A percentile compares a stretch with the other conserved stretches of the same genome.
Conservation (phyloP, 768 basidiomycete genomes). For the Suillus lakei region DNA sequence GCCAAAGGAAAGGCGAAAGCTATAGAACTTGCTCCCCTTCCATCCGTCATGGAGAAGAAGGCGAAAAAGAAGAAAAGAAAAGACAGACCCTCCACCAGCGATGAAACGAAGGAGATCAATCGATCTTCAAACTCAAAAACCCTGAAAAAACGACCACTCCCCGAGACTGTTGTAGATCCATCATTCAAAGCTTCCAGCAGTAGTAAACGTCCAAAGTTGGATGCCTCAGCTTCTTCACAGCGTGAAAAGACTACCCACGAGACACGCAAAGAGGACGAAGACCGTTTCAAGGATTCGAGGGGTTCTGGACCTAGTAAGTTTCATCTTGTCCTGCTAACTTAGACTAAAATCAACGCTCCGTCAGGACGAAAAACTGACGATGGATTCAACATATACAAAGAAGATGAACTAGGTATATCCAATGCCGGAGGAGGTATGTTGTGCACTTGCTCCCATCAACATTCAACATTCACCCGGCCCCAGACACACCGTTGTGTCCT, state of each 20-base stretch:
- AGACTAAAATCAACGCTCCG: slow-evolving; percentile 17
- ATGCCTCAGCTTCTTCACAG: slow-evolving; percentile 15
- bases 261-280: slow-evolving; percentile 39
- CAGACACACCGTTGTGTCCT: slow-evolving; percentile 85
- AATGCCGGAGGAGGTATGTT: slow-evolving; percentile 73
- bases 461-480: slow-evolving; percentile 25
- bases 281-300: slow-evolving; percentile 74
- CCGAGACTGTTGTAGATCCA: slow-evolving; percentile 72
- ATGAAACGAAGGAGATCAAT: slow-evolving; percentile 8
- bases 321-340: slow-evolving; percentile 8
- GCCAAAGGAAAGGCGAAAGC: slow-evolving; percentile 46
- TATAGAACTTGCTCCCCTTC: slow-evolving; percentile 34
- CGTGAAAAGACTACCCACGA: slow-evolving; percentile 31
- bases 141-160: slow-evolving; percentile 34
- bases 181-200: slow-evolving; percentile 41
- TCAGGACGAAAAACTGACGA: slow-evolving; percentile 80
- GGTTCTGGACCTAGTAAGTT: slow-evolving; percentile 71
- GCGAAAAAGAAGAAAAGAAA: slow-evolving; percentile 52
- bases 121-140: slow-evolving; percentile 20
- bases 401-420: slow-evolving; percentile 77
- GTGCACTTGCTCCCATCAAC: slow-evolving; percentile 11
- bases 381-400: slow-evolving; percentile 80
- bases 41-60: slow-evolving; percentile 38
- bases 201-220: slow-evolving; percentile 46
- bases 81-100: slow-evolving; percentile 7